Evolutionary conservation across 2,329 filamentous ascomycete species (phyloP).

Genomic region (Lecanosticta acicola): DNA sequence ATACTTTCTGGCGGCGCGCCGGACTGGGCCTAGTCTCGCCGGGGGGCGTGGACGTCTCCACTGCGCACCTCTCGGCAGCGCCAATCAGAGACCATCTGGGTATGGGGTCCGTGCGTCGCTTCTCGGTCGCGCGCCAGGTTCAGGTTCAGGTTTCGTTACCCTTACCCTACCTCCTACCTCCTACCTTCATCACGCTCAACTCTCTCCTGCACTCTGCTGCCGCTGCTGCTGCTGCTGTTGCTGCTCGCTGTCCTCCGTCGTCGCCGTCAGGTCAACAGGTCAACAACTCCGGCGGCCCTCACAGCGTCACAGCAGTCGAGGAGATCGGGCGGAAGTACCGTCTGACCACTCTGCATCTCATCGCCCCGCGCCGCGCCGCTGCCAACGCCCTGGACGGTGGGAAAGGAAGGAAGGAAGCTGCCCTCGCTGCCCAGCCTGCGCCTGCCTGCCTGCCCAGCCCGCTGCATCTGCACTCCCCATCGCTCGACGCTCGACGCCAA

Average conservation of each 20-base stretch:
- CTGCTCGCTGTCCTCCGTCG: too few relatives aligned
- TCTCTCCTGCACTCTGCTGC: background rate
- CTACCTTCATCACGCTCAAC: background rate
- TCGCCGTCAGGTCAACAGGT: background rate
- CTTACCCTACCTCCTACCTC: background rate
- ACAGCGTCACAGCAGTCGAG: background rate
- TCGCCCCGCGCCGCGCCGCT: too few relatives aligned
- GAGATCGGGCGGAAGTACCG: too few relatives aligned
- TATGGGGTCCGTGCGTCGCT: too few relatives aligned
- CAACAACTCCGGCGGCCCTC: too few relatives aligned
- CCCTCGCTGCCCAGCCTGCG: background rate
- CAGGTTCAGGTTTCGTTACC: background rate
- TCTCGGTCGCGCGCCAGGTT: too few relatives aligned
- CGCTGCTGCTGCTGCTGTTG: background rate
- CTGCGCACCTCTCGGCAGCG: background rate
- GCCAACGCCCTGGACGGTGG: too few relatives aligned
- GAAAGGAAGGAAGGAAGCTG: too few relatives aligned
- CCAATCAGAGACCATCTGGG: background rate
- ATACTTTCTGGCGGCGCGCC: too few relatives aligned
- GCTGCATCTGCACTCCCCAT: background rate
- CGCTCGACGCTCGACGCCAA: background rate
- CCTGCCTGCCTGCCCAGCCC: background rate
- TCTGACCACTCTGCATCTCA: too few relatives aligned
- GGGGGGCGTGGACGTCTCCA: too few relatives aligned
- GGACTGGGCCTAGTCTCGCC: too few relatives aligned